Percentiles rank a stretch among this genome's conserved stretches.
Conservation (phyloP, 164 flowering plant genomes). For the Chimonanthus praecox region DNA sequence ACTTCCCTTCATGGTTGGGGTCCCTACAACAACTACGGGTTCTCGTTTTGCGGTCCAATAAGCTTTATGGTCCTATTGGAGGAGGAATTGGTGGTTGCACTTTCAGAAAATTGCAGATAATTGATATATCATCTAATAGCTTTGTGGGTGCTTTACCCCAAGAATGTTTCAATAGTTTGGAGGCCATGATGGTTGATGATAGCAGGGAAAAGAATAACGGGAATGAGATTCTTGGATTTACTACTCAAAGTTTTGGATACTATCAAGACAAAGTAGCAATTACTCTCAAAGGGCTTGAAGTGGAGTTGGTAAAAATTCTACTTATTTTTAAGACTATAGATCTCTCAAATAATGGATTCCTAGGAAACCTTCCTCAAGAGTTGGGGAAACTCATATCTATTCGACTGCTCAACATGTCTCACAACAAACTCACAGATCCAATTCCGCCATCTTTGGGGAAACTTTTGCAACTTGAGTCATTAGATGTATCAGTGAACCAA, state of each 20-base stretch:
- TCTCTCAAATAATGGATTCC: slow-evolving; percentile 7
- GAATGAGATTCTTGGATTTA: neutral
- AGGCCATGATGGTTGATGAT: neutral
- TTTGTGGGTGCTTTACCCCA: neutral
- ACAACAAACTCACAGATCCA: too few relatives aligned
- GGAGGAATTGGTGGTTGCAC: neutral
- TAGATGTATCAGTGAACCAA: slow-evolving; percentile 7
- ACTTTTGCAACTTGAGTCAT: too few relatives aligned
- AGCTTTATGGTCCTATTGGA: neutral
- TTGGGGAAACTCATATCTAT: slow-evolving; percentile 24
- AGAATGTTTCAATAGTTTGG: neutral
- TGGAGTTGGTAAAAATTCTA: neutral
- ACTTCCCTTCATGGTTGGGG: neutral
- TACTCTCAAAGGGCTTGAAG: neutral
- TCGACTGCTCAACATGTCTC: too few relatives aligned
- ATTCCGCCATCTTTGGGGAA: too few relatives aligned
- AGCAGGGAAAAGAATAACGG: neutral
- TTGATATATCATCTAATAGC: neutral
- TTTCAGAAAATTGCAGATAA: neutral
- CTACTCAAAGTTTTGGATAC: neutral
- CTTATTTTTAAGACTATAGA: neutral
- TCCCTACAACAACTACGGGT: neutral
- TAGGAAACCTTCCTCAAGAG: slow-evolving; percentile 40
- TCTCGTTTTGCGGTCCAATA: neutral
- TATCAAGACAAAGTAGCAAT: neutral